Evolutionary conservation across 306 rosid species (phyloP).

Genomic region (Citrullus amarus): DNA sequence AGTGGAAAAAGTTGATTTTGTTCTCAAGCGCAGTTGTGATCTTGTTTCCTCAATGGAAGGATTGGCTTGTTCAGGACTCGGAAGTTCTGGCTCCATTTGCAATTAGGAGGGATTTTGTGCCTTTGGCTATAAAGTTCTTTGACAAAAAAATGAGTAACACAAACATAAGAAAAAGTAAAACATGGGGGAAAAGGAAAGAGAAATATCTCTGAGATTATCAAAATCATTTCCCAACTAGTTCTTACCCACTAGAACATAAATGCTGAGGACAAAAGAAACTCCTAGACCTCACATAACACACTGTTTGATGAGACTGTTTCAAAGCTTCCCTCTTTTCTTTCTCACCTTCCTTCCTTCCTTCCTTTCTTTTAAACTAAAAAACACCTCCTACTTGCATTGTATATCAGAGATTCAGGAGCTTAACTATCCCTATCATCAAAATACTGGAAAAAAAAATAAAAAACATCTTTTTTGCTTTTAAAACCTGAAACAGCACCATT

Average conservation of each 20-base stretch:
- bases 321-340: not conserved
- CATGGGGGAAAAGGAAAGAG: not conserved
- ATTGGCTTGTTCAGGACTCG: not conserved
- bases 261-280: not conserved
- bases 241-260: not conserved
- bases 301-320: not conserved
- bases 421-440: not conserved
- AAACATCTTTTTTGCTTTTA: not conserved
- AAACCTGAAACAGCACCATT: not conserved
- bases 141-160: not conserved
- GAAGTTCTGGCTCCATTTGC: not conserved
- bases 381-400: not conserved
- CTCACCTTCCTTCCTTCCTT: not conserved
- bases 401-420: not conserved
- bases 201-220: not conserved
- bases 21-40: constrained; percentile 2
- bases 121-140: not conserved
- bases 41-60: not conserved
- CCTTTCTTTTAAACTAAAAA: not conserved
- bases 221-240: not conserved
- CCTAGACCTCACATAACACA: not conserved
- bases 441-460: not conserved
- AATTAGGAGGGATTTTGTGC: not conserved
- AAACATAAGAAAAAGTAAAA: not conserved
- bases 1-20: constrained; percentile 10